Evolutionary conservation across 1,139 yeast species (phyloP).

Genomic region (Keqinozyma sinolaborantium): DNA sequence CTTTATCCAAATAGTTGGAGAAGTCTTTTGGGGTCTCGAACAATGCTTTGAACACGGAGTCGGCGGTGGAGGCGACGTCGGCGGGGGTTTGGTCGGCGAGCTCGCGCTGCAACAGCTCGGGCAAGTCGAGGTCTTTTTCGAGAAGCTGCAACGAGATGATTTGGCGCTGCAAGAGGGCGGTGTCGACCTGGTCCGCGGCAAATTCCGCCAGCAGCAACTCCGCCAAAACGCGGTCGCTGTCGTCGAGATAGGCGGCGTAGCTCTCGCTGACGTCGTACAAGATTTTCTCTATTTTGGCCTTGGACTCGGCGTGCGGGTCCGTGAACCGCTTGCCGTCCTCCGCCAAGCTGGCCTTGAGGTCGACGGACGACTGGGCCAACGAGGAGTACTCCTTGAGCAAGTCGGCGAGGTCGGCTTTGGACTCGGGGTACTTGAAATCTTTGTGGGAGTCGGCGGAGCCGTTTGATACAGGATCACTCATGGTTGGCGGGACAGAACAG

Average conservation of each 20-base stretch:
- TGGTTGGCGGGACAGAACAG: not conserved
- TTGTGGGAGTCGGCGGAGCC: not conserved
- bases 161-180: slow-evolving; percentile 58
- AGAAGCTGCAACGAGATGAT: slow-evolving; percentile 72
- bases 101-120: slow-evolving; percentile 39
- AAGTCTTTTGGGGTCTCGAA: slow-evolving; percentile 9
- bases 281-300: slow-evolving; percentile 26
- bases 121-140: slow-evolving; percentile 75
- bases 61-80: slow-evolving; percentile 2
- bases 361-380: slow-evolving; percentile 13
- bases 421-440: slow-evolving; percentile 19
- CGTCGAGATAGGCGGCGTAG: slow-evolving; percentile 22
- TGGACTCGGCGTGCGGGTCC: slow-evolving; percentile 20
- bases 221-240: slow-evolving; percentile 21
- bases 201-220: slow-evolving; percentile 10
- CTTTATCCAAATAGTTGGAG: slow-evolving; percentile 24
- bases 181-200: slow-evolving; percentile 31
- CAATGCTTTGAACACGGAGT: slow-evolving; percentile 10
- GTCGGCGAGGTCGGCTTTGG: slow-evolving; percentile 28
- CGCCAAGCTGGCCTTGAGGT: slow-evolving; percentile 1
- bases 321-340: slow-evolving; percentile 7
- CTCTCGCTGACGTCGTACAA: slow-evolving; percentile 26
- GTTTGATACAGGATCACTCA: not conserved
- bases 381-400: slow-evolving; percentile 31
- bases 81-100: slow-evolving; percentile 7